Conservation (phyloP, 2,329 filamentous ascomycete species). For the Leptographium radiaticola region DNA sequence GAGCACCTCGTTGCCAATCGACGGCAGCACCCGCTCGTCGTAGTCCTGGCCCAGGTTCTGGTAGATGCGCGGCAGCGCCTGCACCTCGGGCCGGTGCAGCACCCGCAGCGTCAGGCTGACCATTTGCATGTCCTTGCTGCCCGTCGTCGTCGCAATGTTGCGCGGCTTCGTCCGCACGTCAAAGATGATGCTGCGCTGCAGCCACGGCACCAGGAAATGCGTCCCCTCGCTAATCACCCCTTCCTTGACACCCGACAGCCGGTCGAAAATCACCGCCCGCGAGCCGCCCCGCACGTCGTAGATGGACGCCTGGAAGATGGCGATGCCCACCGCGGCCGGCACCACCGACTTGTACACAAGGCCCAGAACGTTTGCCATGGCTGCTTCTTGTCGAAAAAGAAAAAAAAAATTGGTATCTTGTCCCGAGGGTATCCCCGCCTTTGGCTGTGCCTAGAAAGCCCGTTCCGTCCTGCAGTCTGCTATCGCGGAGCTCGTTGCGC, state of each 20-base stretch:
- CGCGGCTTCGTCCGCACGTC: slow-evolving; percentile 95
- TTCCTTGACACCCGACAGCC: slow-evolving; percentile 84
- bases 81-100: slow-evolving; percentile 85
- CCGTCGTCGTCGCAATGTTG: slow-evolving; percentile 95
- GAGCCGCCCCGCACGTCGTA: slow-evolving; percentile 96
- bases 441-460: not conserved
- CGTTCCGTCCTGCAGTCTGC: not conserved
- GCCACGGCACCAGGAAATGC: slow-evolving; percentile 90
- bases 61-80: slow-evolving; percentile 92
- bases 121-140: slow-evolving; percentile 99
- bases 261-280: slow-evolving; percentile 95
- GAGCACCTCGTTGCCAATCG: slow-evolving; percentile 98
- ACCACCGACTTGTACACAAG: slow-evolving; percentile 56
- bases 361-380: slow-evolving; percentile 46
- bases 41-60: slow-evolving; percentile 98
- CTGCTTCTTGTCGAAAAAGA: slow-evolving; percentile 1
- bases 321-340: slow-evolving; percentile 56
- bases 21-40: slow-evolving; percentile 94
- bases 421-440: not conserved
- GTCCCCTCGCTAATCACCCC: slow-evolving; percentile 89
- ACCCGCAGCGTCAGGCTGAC: slow-evolving; percentile 95
- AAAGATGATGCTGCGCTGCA: slow-evolving; percentile 88
- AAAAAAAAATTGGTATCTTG: not conserved
- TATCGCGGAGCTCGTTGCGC: not conserved
- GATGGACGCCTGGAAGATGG: slow-evolving; percentile 62